Conservation (phyloP, 169 alveolate genomes). For the Condylostoma magnum region DNA sequence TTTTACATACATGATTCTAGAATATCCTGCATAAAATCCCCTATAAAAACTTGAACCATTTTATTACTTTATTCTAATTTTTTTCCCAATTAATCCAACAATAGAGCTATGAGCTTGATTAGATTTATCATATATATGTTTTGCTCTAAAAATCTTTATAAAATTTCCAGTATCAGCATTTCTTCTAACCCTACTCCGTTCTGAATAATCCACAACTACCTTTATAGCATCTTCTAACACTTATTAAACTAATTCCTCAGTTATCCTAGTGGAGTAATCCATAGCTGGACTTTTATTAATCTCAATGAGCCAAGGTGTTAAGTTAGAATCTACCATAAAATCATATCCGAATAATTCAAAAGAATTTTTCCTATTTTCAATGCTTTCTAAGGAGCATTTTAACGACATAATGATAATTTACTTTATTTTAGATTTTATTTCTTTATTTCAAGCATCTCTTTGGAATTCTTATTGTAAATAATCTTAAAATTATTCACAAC, state of each 20-base stretch:
- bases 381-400: conserved; percentile 67
- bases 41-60: not conserved
- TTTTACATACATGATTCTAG: too few relatives aligned
- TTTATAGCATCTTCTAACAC: not conserved
- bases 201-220: conserved; percentile 35
- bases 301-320: conserved; percentile 80
- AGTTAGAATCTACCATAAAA: conserved; percentile 80
- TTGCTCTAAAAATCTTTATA: not conserved
- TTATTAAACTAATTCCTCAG: not conserved
- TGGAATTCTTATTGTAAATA: conserved; percentile 54
- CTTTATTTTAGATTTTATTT: conserved; percentile 56
- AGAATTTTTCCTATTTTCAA: conserved; percentile 65
- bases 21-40: too few relatives aligned
- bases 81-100: too few relatives aligned
- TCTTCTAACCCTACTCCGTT: conserved; percentile 37
- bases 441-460: conserved; percentile 55
- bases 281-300: conserved; percentile 81
- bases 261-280: conserved; percentile 71
- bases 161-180: conserved; percentile 60
- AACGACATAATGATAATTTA: conserved; percentile 61
- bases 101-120: conserved; percentile 4
- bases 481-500: conserved; percentile 49
- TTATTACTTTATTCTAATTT: conserved; percentile 17
- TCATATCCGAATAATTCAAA: conserved; percentile 83
- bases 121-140: not conserved